Evolutionary conservation across 129 eudicot genomes (phyloP).

Genomic region (Flaveria sonorensis): DNA sequence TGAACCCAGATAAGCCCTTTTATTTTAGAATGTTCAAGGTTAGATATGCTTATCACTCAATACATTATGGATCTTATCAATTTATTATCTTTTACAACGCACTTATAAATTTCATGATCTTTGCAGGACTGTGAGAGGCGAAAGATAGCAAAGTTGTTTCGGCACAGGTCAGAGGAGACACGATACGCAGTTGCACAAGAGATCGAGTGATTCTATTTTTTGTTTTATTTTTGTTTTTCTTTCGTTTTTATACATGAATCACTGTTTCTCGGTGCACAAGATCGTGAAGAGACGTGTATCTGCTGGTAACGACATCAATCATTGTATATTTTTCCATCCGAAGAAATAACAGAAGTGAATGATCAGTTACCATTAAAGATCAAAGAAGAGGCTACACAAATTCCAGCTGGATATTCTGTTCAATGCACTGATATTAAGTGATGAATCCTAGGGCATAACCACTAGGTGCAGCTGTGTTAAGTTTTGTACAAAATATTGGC

Average conservation of each 20-base stretch:
- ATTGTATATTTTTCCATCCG: conserved; percentile 26
- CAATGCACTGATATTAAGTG: conserved; percentile 4
- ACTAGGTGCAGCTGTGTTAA: conserved; percentile 18
- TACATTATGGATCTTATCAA: conserved; percentile 2
- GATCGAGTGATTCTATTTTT: conserved; percentile 44
- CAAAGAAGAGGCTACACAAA: conserved; percentile 16
- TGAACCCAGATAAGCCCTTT: conserved; percentile 78
- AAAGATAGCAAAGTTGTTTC: conserved; percentile 87
- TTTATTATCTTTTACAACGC: neutral
- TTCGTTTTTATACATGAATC: conserved; percentile 12
- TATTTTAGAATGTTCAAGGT: conserved; percentile 99
- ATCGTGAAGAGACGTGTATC: conserved; percentile 15
- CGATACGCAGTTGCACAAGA: conserved; percentile 46
- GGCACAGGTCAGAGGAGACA: conserved; percentile 80
- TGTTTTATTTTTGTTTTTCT: neutral
- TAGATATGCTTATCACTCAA: conserved; percentile 11
- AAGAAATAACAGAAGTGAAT: conserved; percentile 31
- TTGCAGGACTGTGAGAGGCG: conserved; percentile 96
- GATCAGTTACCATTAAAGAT: conserved; percentile 31
- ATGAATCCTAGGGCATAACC: conserved; percentile 10
- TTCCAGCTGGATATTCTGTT: conserved; percentile 1
- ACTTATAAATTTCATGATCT: neutral
- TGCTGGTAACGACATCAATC: conserved; percentile 28
- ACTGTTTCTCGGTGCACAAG: conserved; percentile 25
- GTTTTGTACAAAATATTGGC: conserved; percentile 26